These are phyloP conservation scores for Yamadazyma blattariae DNA, from an alignment of 1,139 yeast species.

Conservation along the genomic window DNA sequence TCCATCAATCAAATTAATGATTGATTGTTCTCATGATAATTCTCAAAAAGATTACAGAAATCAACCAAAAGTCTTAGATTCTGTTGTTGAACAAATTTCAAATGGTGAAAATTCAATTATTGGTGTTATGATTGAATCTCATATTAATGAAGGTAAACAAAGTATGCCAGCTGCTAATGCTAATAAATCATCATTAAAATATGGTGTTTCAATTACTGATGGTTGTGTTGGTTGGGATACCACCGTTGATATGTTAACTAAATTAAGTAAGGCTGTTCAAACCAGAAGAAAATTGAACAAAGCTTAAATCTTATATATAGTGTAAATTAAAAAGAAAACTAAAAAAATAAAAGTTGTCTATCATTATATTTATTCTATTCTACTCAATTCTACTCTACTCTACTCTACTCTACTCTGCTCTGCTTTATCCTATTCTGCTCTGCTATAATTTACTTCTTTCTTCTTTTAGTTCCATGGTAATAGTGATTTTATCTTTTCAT, in stretches of 20 bases:
- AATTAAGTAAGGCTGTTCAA: conserved; percentile 79
- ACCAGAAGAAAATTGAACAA: conserved; percentile 54
- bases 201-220: conserved; percentile 96
- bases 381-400: too few relatives aligned
- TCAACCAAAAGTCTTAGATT: conserved; percentile 83
- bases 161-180: conserved; percentile 60
- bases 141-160: conserved; percentile 91
- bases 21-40: conserved; percentile 97
- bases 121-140: conserved; percentile 96
- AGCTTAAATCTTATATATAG: not conserved
- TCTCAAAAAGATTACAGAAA: conserved; percentile 90
- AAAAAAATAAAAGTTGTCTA: too few relatives aligned
- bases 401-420: too few relatives aligned
- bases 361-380: too few relatives aligned
- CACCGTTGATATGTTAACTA: conserved; percentile 75
- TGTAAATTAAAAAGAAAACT: too few relatives aligned
- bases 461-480: conserved; percentile 2
- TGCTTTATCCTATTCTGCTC: too few relatives aligned
- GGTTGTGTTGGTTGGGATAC: conserved; percentile 94
- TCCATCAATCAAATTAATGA: conserved; percentile 60
- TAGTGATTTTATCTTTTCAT: conserved; percentile 13
- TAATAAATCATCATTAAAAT: conserved; percentile 70
- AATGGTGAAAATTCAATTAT: conserved; percentile 75
- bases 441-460: too few relatives aligned
- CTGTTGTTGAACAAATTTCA: conserved; percentile 79